Evolutionary conservation across 116 monocot species (phyloP).

Genomic region (Phalaenopsis hybrid): DNA sequence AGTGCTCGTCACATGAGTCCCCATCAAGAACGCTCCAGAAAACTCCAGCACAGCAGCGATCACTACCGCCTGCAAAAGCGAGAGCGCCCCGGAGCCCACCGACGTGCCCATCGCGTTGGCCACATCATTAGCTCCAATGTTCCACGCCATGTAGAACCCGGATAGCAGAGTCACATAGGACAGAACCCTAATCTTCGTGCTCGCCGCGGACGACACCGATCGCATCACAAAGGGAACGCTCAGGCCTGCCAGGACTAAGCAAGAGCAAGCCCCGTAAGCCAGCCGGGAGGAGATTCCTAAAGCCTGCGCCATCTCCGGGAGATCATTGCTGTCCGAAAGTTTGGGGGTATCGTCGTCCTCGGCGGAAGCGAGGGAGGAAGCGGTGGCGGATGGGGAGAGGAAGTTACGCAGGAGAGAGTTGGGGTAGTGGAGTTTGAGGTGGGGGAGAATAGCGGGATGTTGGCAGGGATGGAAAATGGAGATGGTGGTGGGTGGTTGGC

Average conservation of each 20-base stretch:
- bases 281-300: slow-evolving; percentile 68
- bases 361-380: slow-evolving; percentile 46
- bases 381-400: slow-evolving; percentile 25
- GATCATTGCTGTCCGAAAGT: slow-evolving; percentile 10
- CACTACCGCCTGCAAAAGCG: slow-evolving; percentile 83
- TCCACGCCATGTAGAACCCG: slow-evolving; percentile 99
- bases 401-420: not conserved
- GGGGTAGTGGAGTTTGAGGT: not conserved
- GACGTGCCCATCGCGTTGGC: slow-evolving; percentile 99
- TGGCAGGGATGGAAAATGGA: not conserved
- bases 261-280: slow-evolving; percentile 49
- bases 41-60: slow-evolving; percentile 95
- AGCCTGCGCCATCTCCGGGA: slow-evolving; percentile 68
- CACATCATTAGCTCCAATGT: slow-evolving; percentile 95
- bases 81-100: slow-evolving; percentile 89
- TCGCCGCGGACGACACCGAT: slow-evolving; percentile 20
- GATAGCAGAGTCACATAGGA: slow-evolving; percentile 64
- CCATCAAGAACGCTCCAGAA: slow-evolving; percentile 89
- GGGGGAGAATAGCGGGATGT: not conserved
- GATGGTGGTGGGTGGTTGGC: not conserved
- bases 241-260: slow-evolving; percentile 70
- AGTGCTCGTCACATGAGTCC: slow-evolving; percentile 91
- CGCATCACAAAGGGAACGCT: slow-evolving; percentile 54
- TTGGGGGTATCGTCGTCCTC: slow-evolving; percentile 10
- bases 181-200: slow-evolving; percentile 49